Evolutionary conservation across 352 stramenopile genomes (phyloP), one percentile per base, ranked within the genome.

Genomic region (Phytophthora pluvialis): DNA sequence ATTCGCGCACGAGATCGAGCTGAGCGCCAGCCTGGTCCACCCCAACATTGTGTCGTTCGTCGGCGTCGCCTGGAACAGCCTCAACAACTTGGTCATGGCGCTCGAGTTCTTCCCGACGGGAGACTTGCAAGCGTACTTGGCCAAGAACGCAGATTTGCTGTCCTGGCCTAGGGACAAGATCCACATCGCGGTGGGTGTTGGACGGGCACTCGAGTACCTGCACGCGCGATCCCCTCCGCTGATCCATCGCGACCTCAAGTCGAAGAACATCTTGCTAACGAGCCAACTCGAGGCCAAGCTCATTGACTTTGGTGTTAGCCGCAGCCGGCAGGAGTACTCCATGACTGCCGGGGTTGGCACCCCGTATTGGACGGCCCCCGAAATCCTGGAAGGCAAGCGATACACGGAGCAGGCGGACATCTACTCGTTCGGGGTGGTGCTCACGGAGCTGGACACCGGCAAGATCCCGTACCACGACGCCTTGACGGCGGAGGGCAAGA

Each of bases 231-330:
- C 65, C 2, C 59, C 69, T 25, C 56, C 64, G 7, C 46, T 81
- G 26, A 73, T 72, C 32, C 59, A 78, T 58, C 67, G 78, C 33
- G 55, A 78, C 40, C 28, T 78, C 51, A 70, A 84, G 52, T 76
- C 74, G 4, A 75, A 81, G n/a, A 88, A 81, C 31, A 77, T 88
- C 33, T 72, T 96, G 18, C 64, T 97, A 26, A 88, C 91, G n/a
- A 77, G 50, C 4, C 38, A 75, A 10, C 70, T 91, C 2, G 73
- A 91, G 40, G 77, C 93, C 13, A 86, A 88, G 39, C 62, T 88
- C 3, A 80, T 79, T 28, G 73, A 86, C 43, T 81, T 88, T 53
- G 67, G 64, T 7, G 67, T 68, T 1, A 68, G 55, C 36, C 59
- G 58, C 6, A 32, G 33, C 11, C 58, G 70, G 7, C 58, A 74